Conservation (phyloP, 1,139 yeast genomes). For the Taphrina betulina region DNA sequence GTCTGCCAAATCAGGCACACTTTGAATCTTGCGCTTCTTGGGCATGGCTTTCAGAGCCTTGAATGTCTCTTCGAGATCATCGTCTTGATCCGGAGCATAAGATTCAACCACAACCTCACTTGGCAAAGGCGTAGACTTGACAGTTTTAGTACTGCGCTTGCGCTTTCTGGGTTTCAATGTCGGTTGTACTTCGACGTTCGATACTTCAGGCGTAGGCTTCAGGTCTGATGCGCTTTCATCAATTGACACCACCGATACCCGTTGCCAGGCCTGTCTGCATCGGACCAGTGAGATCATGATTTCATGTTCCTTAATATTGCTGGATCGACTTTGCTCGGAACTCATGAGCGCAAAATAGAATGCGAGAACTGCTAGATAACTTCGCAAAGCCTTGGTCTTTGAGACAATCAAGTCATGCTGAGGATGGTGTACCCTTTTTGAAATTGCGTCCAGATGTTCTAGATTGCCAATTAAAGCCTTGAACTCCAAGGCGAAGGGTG, state of each 20-base stretch:
- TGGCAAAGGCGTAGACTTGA: conserved; percentile 23
- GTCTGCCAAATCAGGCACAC: conserved; percentile 60
- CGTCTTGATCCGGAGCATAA: conserved; percentile 41
- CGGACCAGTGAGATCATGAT: conserved; percentile 34
- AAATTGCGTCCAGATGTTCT: conserved; percentile 49
- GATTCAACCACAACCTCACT: conserved; percentile 41
- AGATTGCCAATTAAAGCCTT: conserved; percentile 48
- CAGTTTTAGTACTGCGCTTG: conserved; percentile 39
- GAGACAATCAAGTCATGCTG: conserved; percentile 18
- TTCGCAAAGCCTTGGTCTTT: conserved; percentile 66
- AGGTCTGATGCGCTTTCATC: conserved; percentile 8
- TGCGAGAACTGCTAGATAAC: conserved; percentile 72
- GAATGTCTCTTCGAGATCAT: conserved; percentile 51
- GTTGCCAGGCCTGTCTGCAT: conserved; percentile 35
- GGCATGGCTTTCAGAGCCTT: conserved; percentile 49
- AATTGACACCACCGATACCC: conserved; percentile 7
- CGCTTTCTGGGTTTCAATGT: conserved; percentile 38
- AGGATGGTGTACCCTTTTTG: conserved; percentile 18
- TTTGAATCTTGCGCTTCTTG: conserved; percentile 35
- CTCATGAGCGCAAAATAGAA: conserved; percentile 73
- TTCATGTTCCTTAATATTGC: conserved; percentile 64
- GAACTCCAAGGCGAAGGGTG: conserved; percentile 68
- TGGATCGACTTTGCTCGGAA: conserved; percentile 54
- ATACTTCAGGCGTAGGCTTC: conserved; percentile 7
- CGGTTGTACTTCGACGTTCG: conserved; percentile 39